Evolutionary conservation across 2,329 filamentous ascomycete species (phyloP), one percentile per base, ranked within the genome.

Genomic region (Penicillium hesseltinei): DNA sequence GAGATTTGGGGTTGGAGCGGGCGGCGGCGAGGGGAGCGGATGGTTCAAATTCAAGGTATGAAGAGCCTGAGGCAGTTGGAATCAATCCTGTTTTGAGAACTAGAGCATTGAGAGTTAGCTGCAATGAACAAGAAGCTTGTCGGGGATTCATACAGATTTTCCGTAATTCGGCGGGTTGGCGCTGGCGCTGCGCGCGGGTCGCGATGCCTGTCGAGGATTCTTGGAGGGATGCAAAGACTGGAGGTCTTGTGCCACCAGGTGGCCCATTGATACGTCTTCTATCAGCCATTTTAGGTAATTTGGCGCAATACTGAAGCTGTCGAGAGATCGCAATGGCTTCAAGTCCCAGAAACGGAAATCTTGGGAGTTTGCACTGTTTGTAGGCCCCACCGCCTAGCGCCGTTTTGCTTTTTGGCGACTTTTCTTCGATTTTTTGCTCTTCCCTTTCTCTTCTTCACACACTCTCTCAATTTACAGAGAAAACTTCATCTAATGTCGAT

Each of bases 41-140:
- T 9, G 83, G 80, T 71, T 86, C 71, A 64, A 78, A 72, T 74
- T 81, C 73, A 58, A 78, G 69, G 63, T 79, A 99, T 54, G 94
- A 91, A 19, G 92, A 97, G 15, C 94, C 94, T 48, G 91, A 94
- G 13, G 94, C 94, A 15, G 93, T 95, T 19, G 94, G 93, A 0
- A 94, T 92, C 5, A 97, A 84, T 25, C 92, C 92, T 9, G 93
- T 97, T 74, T 94, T 92, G 44, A 97, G 81, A 73, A 93, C 92
- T 96, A 62, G 19, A 23, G 29, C 11, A 67, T 48, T 51, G 49
- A 45, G 64, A 50, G 44, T 74, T 61, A 66, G 61, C 46, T 54
- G 31, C 13, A 17, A n/a, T 27, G 33, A 40, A 49, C 25, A 46
- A 46, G 33, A n/a, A 42, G 38, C 33, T 46, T 19, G 35, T 31